Conservation (phyloP, 805 yeast species). For the Candida adriatica region DNA sequence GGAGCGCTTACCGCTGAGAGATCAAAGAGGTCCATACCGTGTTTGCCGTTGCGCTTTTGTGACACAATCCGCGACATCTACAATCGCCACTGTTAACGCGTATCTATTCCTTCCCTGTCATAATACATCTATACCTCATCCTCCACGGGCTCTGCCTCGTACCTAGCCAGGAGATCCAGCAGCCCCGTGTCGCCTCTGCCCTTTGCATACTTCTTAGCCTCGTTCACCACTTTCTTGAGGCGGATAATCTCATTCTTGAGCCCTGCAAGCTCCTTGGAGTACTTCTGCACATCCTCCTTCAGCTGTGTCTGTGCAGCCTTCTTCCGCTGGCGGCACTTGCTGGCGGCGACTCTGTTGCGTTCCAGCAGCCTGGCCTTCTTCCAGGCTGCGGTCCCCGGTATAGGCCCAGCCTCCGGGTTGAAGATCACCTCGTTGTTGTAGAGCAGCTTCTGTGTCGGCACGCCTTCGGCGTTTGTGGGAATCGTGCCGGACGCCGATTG, state of each 20-base stretch:
- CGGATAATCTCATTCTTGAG: constrained; percentile 28
- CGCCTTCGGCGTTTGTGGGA: constrained; percentile 15
- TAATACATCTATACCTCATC: too few relatives aligned
- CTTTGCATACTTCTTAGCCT: constrained; percentile 2
- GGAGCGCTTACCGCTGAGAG: background rate
- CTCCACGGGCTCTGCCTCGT: too few relatives aligned
- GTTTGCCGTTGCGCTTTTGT: too few relatives aligned
- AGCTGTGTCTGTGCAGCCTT: constrained; percentile 63
- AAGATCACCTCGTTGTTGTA: constrained; percentile 43
- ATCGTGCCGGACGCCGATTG: constrained; percentile 8
- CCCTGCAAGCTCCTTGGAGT: constrained; percentile 36
- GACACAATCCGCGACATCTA: too few relatives aligned
- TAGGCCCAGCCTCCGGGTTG: constrained; percentile 46
- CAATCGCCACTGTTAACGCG: too few relatives aligned
- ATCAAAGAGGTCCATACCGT: too few relatives aligned
- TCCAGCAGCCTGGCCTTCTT: constrained; percentile 55
- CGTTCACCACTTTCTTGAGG: constrained; percentile 4
- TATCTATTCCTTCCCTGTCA: too few relatives aligned
- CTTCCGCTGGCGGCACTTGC: constrained; percentile 61
- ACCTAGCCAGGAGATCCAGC: too few relatives aligned
- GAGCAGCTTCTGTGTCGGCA: constrained; percentile 39
- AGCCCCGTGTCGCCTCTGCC: constrained; percentile 1
- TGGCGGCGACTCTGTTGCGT: constrained; percentile 61
- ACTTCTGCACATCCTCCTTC: constrained; percentile 49
- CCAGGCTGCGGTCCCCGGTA: constrained; percentile 67